Evolutionary conservation across 441 rosid genomes (phyloP).

Genomic region (Erodium trifolium): DNA sequence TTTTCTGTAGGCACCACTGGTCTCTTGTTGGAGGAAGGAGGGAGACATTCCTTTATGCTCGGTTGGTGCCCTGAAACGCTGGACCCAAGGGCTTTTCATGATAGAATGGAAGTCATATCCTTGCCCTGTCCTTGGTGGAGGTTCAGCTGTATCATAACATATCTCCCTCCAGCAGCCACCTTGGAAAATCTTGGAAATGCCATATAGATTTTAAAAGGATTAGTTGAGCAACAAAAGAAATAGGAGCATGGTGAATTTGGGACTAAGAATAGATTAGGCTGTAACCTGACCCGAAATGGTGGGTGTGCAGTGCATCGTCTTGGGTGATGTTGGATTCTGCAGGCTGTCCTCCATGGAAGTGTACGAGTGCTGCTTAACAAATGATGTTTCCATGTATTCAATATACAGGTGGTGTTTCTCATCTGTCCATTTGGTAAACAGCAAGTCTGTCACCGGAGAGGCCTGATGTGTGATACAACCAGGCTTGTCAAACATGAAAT

Average conservation of each 20-base stretch:
- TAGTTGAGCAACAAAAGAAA: background rate
- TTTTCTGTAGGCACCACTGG: background rate
- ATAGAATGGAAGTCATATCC: background rate
- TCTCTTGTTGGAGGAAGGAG: background rate
- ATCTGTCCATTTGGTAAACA: background rate
- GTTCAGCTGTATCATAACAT: background rate
- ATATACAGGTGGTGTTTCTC: background rate
- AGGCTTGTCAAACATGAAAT: background rate
- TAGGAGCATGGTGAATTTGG: background rate
- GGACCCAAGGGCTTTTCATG: background rate
- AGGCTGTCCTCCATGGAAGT: background rate
- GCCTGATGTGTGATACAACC: background rate
- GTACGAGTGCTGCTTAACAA: background rate
- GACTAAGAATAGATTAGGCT: background rate
- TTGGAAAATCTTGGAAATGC: background rate
- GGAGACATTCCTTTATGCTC: background rate
- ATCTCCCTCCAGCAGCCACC: constrained; percentile 2
- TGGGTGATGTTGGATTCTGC: background rate
- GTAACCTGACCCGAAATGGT: constrained; percentile 1
- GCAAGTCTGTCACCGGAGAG: background rate
- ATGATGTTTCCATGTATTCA: background rate
- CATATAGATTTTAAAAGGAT: background rate
- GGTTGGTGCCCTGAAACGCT: background rate
- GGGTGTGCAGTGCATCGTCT: background rate
- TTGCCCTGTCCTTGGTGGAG: background rate